phyloP scores from a whole-genome alignment of 2,329 filamentous ascomycete species.

The Stenocarpella maydis region DNA sequence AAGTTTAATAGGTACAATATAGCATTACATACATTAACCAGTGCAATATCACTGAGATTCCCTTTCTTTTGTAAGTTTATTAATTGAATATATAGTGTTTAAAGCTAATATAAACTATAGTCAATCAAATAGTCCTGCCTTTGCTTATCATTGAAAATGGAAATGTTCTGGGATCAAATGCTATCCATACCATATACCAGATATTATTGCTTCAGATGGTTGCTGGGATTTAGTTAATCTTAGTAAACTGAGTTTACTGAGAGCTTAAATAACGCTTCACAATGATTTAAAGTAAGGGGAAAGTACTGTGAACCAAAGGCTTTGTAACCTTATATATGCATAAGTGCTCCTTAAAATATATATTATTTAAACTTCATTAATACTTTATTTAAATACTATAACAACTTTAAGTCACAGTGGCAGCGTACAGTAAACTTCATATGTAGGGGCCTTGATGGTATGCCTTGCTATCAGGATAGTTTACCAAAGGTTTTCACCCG shows the following conservation, averaged over 20 bases:
- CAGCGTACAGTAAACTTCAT: no score
- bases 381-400: background rate
- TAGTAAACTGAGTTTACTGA: background rate
- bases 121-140: rapidly evolving
- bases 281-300: background rate
- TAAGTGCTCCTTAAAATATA: no score
- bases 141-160: background rate
- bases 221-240: background rate
- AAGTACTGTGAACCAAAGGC: background rate
- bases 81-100: background rate
- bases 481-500: no score
- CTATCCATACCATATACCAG: background rate
- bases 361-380: background rate
- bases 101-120: background rate
- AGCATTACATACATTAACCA: background rate
- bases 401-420: no score
- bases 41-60: background rate
- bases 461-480: no score
- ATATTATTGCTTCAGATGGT: background rate
- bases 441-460: no score
- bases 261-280: background rate
- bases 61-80: background rate
- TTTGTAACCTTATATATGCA: background rate
- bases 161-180: background rate
- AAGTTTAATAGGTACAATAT: background rate